phyloP scores from a whole-genome alignment of 2,329 filamentous ascomycete genomes.

The Periglandula ipomoeae region DNA sequence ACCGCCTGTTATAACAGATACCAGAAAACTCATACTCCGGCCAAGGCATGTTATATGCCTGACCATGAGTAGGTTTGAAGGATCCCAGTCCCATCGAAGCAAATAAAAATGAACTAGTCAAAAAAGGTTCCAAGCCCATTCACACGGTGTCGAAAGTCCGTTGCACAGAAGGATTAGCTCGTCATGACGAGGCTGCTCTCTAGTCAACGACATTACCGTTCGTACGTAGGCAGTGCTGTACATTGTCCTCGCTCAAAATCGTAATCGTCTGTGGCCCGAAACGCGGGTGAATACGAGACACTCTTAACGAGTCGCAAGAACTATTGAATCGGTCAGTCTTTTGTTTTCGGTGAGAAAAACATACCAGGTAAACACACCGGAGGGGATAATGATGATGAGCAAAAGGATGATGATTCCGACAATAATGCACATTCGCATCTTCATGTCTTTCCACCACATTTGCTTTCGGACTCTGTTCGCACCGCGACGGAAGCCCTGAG shows the following conservation, averaged over 20 bases:
- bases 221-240: not conserved
- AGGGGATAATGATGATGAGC: conserved; percentile 87
- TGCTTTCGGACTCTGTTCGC: conserved; percentile 94
- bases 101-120: conserved; percentile 16
- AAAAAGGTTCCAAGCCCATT: conserved; percentile 9
- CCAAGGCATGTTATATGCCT: not conserved
- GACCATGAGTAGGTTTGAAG: not conserved
- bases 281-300: conserved; percentile 6
- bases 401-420: conserved; percentile 85
- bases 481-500: conserved; percentile 90
- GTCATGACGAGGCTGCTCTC: conserved; percentile 7
- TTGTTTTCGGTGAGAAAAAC: not conserved
- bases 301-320: conserved; percentile 26
- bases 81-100: conserved; percentile 17
- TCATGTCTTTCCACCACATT: conserved; percentile 99
- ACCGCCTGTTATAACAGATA: not conserved
- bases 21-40: not conserved
- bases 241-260: not conserved
- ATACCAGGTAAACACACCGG: conserved; percentile 47
- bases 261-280: not conserved
- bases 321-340: conserved; percentile 12
- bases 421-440: conserved; percentile 98
- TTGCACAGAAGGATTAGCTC: conserved; percentile 24
- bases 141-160: conserved; percentile 25
- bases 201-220: not conserved